Conservation (phyloP, 371 early-diverging fungal species). For the Mucor lusitanicus region DNA sequence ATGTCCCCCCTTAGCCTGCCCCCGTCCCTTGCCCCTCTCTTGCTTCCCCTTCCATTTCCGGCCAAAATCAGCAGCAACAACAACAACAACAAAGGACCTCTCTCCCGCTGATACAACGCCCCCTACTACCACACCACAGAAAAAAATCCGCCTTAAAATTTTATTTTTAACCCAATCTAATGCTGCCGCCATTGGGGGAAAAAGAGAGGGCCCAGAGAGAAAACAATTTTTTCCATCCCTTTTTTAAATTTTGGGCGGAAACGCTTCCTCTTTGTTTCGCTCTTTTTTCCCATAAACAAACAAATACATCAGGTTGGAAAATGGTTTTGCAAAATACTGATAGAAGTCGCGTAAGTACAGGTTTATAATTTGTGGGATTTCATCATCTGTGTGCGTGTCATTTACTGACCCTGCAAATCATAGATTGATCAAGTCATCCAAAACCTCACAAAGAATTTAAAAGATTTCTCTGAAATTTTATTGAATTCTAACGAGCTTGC, state of each 20-base stretch:
- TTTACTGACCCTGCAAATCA: too few relatives aligned
- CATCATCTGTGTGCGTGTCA: too few relatives aligned
- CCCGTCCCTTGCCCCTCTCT: background rate
- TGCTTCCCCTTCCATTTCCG: background rate
- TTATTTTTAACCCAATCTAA: background rate
- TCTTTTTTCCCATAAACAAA: constrained; percentile 5
- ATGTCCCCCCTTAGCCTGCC: background rate
- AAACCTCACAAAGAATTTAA: constrained; percentile 1
- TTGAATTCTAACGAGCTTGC: background rate
- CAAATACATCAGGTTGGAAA: background rate
- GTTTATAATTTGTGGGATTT: background rate
- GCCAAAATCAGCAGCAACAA: background rate
- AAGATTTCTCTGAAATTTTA: constrained; percentile 10
- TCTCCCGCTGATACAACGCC: background rate
- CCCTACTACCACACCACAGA: background rate
- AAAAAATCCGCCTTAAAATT: background rate
- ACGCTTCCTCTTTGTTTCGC: background rate
- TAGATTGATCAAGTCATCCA: constrained; percentile 3
- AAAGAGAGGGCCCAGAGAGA: too few relatives aligned
- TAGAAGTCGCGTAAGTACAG: constrained; percentile 10
- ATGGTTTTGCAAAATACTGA: background rate
- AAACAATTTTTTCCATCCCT: background rate
- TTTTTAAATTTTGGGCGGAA: background rate
- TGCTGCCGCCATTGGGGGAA: background rate
- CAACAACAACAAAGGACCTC: background rate